Evolutionary conservation across 1,284 basidiomycete species (phyloP).

Genomic region (Tetrapyrgos nigripes): DNA sequence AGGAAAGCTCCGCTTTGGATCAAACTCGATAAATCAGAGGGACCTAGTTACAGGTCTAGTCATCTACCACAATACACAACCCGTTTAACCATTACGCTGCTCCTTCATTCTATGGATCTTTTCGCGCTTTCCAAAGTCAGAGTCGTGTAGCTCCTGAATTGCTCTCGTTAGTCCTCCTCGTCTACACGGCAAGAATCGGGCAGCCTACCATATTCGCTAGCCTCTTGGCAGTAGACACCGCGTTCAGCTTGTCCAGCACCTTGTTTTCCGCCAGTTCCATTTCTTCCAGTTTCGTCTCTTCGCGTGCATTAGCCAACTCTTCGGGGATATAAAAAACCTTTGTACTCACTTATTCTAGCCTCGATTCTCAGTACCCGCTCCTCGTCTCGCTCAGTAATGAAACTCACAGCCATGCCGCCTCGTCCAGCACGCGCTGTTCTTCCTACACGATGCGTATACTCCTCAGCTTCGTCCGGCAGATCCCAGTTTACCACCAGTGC

Average conservation of each 20-base stretch:
- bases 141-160: conserved; percentile 86
- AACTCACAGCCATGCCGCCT: conserved; percentile 90
- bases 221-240: conserved; percentile 91
- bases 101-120: conserved; percentile 78
- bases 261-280: conserved; percentile 80
- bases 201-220: conserved; percentile 88
- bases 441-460: conserved; percentile 85
- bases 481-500: conserved; percentile 98
- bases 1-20: too few species aligned
- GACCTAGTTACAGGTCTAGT: too few species aligned
- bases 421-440: conserved; percentile 95
- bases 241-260: conserved; percentile 88
- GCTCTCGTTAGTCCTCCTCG: neutral
- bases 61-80: conserved; percentile 2
- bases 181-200: neutral
- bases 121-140: conserved; percentile 90
- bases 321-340: neutral
- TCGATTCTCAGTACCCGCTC: conserved; percentile 87
- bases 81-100: conserved; percentile 30
- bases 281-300: conserved; percentile 79
- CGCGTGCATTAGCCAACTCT: neutral
- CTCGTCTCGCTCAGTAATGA: conserved; percentile 95
- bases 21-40: too few species aligned
- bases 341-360: conserved; percentile 77
- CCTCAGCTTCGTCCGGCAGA: conserved; percentile 78